phyloP scores from a whole-genome alignment of 2,329 filamentous ascomycete species.

The Metarhizium rileyi region DNA sequence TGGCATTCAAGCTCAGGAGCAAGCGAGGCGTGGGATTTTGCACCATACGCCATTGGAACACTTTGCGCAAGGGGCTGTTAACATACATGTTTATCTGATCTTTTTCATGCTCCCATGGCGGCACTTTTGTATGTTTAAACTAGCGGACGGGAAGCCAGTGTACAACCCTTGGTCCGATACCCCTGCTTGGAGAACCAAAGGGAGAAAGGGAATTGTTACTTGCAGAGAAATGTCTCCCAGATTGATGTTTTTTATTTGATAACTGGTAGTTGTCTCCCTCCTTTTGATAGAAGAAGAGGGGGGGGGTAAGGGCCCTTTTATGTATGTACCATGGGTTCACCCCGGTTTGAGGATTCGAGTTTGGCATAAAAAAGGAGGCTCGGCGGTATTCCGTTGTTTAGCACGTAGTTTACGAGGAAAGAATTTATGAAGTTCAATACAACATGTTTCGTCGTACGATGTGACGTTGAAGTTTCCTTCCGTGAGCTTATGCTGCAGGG shows the following conservation, averaged over 20 bases:
- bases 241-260: not conserved
- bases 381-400: not conserved
- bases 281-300: not conserved
- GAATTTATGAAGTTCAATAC: slow-evolving; percentile 1
- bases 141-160: not conserved
- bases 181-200: not conserved
- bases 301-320: not conserved
- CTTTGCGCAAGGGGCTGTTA: not conserved
- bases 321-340: slow-evolving; percentile 1
- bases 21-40: not conserved
- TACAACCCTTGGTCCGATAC: not conserved
- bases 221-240: not conserved
- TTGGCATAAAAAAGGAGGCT: not conserved
- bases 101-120: not conserved
- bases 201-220: not conserved
- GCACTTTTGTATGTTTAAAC: not conserved
- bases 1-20: not conserved
- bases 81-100: not conserved
- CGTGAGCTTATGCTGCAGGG: too few relatives aligned
- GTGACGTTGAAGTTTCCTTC: too few relatives aligned
- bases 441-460: not conserved
- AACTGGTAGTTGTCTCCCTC: not conserved
- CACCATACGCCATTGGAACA: not conserved
- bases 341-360: not conserved
- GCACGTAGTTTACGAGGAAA: not conserved